A percentile compares a stretch with the other conserved stretches of the same genome.
Conservation (phyloP, 2,329 filamentous ascomycete genomes). For the Thyridium curvatum region DNA sequence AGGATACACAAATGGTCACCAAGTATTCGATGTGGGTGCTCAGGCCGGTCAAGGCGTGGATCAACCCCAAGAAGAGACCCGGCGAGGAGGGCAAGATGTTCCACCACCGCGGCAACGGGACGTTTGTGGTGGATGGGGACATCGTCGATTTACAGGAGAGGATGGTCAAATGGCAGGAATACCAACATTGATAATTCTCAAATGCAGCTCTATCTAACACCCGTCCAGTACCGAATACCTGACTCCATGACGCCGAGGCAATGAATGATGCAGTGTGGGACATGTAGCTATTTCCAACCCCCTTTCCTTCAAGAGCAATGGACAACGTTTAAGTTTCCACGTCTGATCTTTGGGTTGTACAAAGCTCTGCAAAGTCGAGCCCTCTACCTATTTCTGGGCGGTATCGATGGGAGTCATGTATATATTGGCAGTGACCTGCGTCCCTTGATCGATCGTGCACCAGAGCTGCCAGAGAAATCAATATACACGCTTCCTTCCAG, state of each 20-base stretch:
- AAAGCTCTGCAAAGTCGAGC: too few species aligned
- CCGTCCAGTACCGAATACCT: constrained; percentile 14
- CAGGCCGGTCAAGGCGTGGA: constrained; percentile 23
- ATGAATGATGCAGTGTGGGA: too few species aligned
- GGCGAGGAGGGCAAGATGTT: constrained; percentile 22
- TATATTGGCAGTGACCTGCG: too few species aligned
- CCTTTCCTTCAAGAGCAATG: too few species aligned
- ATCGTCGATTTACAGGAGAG: constrained; percentile 22
- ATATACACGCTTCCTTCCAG: too few species aligned
- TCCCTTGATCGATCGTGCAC: too few species aligned
- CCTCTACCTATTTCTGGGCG: too few species aligned
- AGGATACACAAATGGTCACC: constrained; percentile 22
- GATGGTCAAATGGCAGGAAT: constrained; percentile 27
- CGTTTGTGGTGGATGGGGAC: constrained; percentile 23
- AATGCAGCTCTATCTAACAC: constrained; percentile 7
- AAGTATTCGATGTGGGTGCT: constrained; percentile 27
- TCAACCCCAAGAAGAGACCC: constrained; percentile 17
- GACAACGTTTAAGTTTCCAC: too few species aligned
- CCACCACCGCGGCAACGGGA: constrained; percentile 26
- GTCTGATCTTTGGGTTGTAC: too few species aligned
- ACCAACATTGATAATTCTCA: constrained; percentile 17
- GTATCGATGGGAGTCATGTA: too few species aligned
- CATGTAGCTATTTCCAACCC: too few species aligned
- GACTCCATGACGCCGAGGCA: constrained; percentile 2
- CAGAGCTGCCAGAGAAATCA: too few species aligned